Evolutionary conservation across 2,329 filamentous ascomycete genomes (phyloP), one percentile per base, ranked within the genome.

Genomic region (Monilinia polystroma): DNA sequence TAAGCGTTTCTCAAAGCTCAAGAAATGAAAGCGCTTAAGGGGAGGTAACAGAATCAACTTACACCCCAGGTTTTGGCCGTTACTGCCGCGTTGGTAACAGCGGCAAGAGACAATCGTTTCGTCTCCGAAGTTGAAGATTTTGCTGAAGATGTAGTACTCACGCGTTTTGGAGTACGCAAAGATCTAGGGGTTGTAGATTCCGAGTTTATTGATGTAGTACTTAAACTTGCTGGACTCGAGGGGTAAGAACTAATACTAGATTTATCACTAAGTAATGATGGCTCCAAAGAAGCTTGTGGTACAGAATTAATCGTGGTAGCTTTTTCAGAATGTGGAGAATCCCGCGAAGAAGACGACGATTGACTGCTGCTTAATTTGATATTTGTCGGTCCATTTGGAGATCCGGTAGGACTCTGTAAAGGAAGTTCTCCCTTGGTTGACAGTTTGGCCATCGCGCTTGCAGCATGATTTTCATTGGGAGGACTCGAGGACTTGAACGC

Each of bases 391-490:
- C 76, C 79, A n/a, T 68, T 70, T 35, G 81, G 79, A 55, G 81
- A 82, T 57, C 79, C 78, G 47, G 79, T 66, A 8, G 82, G 81
- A 0, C 83, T 82, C 16, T 80, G 79, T 8, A 77, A 74, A 1
- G 85, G 83, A 1, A 85, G 85, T 47, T 85, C 82, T 0, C 89
- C 86, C 23, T 85, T 82, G 23, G 81, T 84, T n/a, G 89, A 87
- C 51, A 91, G 80, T 51, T 86, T 87, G 65, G 88, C 88, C 82
- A 93, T 91, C 35, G 84, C 82, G 70, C 81, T 85, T 29, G 83
- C 82, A 32, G 89, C 89, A 74, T 85, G 80, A 67, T 81, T 81
- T 60, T 87, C 82, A 49, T 87, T 84, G 2, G 84, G 83, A 6
- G 83, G 82, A 1, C 81, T 73, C 18, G 80, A 84, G 18, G 83